Evolutionary conservation across 2,329 filamentous ascomycete genomes (phyloP).

Genomic region (Alternaria sp.): DNA sequence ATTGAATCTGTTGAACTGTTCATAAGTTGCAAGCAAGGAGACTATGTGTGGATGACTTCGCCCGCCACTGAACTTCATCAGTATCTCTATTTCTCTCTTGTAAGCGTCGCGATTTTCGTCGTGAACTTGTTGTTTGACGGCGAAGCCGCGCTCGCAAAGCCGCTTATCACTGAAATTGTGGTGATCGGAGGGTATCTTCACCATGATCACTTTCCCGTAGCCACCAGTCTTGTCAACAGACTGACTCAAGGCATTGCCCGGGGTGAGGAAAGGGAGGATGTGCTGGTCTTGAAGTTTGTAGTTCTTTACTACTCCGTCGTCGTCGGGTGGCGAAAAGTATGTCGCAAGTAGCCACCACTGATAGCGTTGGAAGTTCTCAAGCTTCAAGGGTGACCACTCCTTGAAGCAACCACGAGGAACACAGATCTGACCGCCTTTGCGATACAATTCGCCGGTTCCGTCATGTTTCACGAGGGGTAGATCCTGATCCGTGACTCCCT

Average conservation of each 20-base stretch:
- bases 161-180: slow-evolving; percentile 14
- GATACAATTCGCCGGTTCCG: not conserved
- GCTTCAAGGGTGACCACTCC: slow-evolving; percentile 11
- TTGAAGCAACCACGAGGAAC: slow-evolving; percentile 7
- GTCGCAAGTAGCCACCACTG: slow-evolving; percentile 26
- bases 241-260: not conserved
- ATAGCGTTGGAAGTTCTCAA: slow-evolving; percentile 11
- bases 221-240: slow-evolving; percentile 5
- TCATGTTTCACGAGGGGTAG: slow-evolving; percentile 11
- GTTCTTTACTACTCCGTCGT: slow-evolving; percentile 12
- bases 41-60: slow-evolving; percentile 19
- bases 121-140: slow-evolving; percentile 20
- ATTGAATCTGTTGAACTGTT: slow-evolving; percentile 22
- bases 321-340: slow-evolving; percentile 8
- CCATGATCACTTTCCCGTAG: slow-evolving; percentile 20
- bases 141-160: slow-evolving; percentile 11
- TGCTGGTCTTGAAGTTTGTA: slow-evolving; percentile 20
- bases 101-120: slow-evolving; percentile 5
- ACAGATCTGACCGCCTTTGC: not conserved
- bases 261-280: slow-evolving; percentile 18
- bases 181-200: slow-evolving; percentile 19
- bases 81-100: slow-evolving; percentile 10
- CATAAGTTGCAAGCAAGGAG: slow-evolving; percentile 22
- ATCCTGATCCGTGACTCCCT: slow-evolving; percentile 20
- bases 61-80: slow-evolving; percentile 21